Evolutionary conservation across 768 basidiomycete species (phyloP).

Genomic region (Serpula lacrymans): DNA sequence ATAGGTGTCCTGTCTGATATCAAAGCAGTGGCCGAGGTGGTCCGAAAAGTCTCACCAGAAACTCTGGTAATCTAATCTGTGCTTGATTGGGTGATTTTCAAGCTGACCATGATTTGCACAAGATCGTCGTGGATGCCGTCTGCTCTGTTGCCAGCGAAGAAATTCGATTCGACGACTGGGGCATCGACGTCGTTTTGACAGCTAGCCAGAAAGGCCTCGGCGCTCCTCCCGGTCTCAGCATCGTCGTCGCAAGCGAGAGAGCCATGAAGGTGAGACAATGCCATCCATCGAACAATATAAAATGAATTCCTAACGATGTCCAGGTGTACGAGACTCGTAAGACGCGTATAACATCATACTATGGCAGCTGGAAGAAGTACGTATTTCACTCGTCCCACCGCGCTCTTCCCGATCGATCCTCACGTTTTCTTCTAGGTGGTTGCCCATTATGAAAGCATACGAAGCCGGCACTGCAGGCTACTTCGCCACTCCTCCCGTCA

Average conservation of each 20-base stretch:
- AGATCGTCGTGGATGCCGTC: conserved; percentile 89
- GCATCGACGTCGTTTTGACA: conserved; percentile 81
- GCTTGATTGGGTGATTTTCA: conserved; percentile 5
- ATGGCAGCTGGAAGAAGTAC: conserved; percentile 86
- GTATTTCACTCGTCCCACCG: conserved; percentile 7
- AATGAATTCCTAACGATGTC: conserved; percentile 5
- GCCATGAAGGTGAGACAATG: conserved; percentile 59
- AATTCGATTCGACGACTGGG: conserved; percentile 92
- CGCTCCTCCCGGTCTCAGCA: conserved; percentile 88
- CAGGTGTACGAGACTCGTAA: conserved; percentile 61
- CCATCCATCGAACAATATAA: not conserved
- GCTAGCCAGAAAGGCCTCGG: conserved; percentile 93
- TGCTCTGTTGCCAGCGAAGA: conserved; percentile 96
- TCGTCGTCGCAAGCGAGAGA: conserved; percentile 75
- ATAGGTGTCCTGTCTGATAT: conserved; percentile 83
- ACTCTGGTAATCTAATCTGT: conserved; percentile 55
- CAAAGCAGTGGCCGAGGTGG: conserved; percentile 67
- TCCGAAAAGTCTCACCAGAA: conserved; percentile 75
- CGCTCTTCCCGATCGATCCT: no score
- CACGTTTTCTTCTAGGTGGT: conserved; percentile 51
- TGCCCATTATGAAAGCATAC: conserved; percentile 93
- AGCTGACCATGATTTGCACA: not conserved
- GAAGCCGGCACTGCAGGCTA: conserved; percentile 79
- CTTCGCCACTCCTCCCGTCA: conserved; percentile 95
- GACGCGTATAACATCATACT: conserved; percentile 72